Conservation (phyloP, 192 early-diverging fungal species). For the Dimargaris cristalligena region DNA sequence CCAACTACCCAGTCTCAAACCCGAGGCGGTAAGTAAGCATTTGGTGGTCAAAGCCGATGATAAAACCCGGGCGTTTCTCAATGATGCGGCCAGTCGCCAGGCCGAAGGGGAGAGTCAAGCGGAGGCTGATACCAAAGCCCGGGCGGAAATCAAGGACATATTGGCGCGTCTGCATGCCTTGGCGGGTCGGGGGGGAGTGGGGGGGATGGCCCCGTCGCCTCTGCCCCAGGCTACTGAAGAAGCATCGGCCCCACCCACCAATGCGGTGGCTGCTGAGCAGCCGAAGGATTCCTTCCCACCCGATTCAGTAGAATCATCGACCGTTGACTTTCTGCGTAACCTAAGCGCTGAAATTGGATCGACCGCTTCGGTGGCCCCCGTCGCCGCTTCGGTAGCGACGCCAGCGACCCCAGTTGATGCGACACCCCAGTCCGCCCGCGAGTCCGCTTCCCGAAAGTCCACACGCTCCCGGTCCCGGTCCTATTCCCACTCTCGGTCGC, state of each 20-base stretch:
- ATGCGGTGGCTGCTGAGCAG: no score
- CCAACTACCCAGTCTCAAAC: background rate
- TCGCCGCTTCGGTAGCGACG: background rate
- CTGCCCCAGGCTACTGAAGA: no score
- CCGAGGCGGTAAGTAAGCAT: background rate
- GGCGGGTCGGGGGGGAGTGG: no score
- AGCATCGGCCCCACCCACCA: no score
- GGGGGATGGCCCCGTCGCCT: no score
- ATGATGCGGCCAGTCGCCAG: background rate
- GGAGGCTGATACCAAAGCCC: background rate
- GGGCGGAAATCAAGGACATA: background rate
- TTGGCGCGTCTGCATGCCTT: background rate
- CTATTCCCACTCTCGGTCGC: background rate
- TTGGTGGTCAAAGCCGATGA: conserved; percentile 8
- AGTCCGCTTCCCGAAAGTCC: background rate
- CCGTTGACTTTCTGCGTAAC: no score
- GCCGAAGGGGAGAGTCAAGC: background rate
- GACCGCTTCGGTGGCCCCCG: background rate
- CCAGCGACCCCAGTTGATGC: background rate
- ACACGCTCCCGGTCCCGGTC: background rate
- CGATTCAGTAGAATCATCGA: no score
- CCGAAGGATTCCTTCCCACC: no score
- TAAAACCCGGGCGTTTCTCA: conserved; percentile 3
- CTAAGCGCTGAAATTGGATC: no score
- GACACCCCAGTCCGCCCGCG: background rate